These are phyloP conservation scores for Starmerella tilneyi DNA, from an alignment of 805 yeast species.

Conservation along the genomic window DNA sequence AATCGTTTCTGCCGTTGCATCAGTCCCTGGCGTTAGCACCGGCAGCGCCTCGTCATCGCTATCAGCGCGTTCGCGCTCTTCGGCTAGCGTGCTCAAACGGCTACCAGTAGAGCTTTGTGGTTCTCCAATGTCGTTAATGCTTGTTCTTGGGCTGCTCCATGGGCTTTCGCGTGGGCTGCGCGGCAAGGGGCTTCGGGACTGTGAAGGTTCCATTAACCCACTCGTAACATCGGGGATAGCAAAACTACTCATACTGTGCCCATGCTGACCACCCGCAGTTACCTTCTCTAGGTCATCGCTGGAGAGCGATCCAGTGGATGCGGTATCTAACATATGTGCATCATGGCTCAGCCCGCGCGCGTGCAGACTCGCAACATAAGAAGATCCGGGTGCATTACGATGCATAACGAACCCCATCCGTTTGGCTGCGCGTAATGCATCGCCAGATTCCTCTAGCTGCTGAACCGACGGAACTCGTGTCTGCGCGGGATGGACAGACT, in stretches of 20 bases:
- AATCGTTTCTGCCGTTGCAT: neutral
- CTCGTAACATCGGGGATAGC: slow-evolving; percentile 1
- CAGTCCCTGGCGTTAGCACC: neutral
- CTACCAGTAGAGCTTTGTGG: slow-evolving; percentile 3
- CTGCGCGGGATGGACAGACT: neutral
- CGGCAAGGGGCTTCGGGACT: slow-evolving; percentile 15
- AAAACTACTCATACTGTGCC: slow-evolving; percentile 6
- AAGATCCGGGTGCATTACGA: slow-evolving; percentile 20
- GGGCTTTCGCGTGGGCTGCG: slow-evolving; percentile 15
- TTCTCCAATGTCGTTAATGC: slow-evolving; percentile 6
- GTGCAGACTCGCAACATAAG: slow-evolving; percentile 22
- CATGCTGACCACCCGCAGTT: neutral
- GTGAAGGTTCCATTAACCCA: neutral
- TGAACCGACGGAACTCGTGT: neutral
- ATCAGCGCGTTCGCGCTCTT: slow-evolving; percentile 12
- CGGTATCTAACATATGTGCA: slow-evolving; percentile 9
- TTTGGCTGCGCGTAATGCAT: slow-evolving; percentile 52
- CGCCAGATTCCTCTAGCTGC: slow-evolving; percentile 30
- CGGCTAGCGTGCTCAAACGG: slow-evolving; percentile 17
- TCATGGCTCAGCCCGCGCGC: slow-evolving; percentile 37
- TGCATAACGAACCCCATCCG: slow-evolving; percentile 58
- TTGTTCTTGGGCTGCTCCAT: slow-evolving; percentile 19
- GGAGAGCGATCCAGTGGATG: neutral
- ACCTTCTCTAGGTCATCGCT: neutral
- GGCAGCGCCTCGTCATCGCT: neutral